phyloP scores from a whole-genome alignment of 169 alveolate species.

The Plasmodium inui region DNA sequence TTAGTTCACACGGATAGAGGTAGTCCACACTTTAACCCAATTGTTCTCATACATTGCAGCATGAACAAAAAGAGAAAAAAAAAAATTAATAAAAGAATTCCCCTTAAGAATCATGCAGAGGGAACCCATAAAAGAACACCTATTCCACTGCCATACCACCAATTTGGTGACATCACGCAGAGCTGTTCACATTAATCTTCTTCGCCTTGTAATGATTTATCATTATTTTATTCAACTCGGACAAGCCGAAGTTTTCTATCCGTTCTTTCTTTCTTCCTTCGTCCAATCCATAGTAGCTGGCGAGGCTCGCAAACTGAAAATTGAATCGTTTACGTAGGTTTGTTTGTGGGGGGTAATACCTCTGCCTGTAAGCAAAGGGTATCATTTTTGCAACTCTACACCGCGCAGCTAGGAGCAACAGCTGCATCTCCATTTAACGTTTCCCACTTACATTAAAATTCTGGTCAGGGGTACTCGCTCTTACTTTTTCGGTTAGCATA shows the following conservation, averaged over 20 bases:
- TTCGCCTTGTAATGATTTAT: slow-evolving; percentile 69
- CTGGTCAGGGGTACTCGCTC: slow-evolving; percentile 22
- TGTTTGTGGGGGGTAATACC: neutral
- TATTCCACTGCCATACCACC: neutral
- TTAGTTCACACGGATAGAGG: neutral
- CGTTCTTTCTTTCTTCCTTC: slow-evolving; percentile 1
- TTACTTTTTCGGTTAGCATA: slow-evolving; percentile 41
- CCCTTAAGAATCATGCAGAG: neutral
- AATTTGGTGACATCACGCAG: slow-evolving; percentile 5
- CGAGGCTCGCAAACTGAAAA: slow-evolving; percentile 51
- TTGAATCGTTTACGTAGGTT: neutral
- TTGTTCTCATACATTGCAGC: neutral
- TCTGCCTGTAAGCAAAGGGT: neutral
- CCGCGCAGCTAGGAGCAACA: neutral
- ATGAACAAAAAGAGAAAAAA: neutral
- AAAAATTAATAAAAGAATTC: neutral
- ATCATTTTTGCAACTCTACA: neutral
- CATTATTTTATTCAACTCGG: slow-evolving; percentile 73
- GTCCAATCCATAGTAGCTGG: slow-evolving; percentile 42
- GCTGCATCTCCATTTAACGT: neutral
- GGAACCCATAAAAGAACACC: neutral
- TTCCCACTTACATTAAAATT: slow-evolving; percentile 43
- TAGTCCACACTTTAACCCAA: neutral
- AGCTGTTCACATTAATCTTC: slow-evolving; percentile 53
- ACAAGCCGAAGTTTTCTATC: slow-evolving; percentile 69